phyloP scores from a whole-genome alignment of 202 grass and related monocot genomes.

The Carex sylvatica region DNA sequence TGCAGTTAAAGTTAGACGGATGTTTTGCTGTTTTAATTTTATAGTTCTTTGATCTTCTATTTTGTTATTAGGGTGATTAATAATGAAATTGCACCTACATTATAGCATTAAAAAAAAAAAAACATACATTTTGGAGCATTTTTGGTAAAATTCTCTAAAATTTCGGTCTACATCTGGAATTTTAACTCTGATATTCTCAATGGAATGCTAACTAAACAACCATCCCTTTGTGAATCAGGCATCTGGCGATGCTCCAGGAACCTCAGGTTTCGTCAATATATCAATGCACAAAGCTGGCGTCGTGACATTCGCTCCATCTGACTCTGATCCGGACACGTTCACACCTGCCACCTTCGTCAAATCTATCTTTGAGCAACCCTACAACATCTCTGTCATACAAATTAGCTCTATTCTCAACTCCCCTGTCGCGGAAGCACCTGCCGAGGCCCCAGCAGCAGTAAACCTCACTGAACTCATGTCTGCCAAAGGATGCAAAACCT shows the following conservation, averaged over 20 bases:
- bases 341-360: constrained; percentile 35
- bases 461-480: constrained; percentile 43
- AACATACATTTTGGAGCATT: not conserved
- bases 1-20: not conserved
- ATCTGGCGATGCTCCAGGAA: constrained; percentile 32
- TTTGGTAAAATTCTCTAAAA: not conserved
- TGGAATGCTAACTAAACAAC: not conserved
- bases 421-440: constrained; percentile 26
- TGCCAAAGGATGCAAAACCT: constrained; percentile 56
- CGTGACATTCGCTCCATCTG: constrained; percentile 31
- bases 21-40: not conserved
- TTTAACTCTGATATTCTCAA: not conserved
- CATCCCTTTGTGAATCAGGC: constrained; percentile 22
- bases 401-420: constrained; percentile 47
- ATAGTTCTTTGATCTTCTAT: no score
- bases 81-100: not conserved
- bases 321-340: not conserved
- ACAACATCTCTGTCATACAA: constrained; percentile 58
- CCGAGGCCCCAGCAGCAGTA: constrained; percentile 32
- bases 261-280: constrained; percentile 40
- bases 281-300: constrained; percentile 3
- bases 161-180: not conserved
- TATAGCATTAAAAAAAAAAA: not conserved
- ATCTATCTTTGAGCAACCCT: constrained; percentile 38
- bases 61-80: not conserved